phyloP scores from a whole-genome alignment of 2,329 filamentous ascomycete species.

The Corniculantispora saksenae region DNA sequence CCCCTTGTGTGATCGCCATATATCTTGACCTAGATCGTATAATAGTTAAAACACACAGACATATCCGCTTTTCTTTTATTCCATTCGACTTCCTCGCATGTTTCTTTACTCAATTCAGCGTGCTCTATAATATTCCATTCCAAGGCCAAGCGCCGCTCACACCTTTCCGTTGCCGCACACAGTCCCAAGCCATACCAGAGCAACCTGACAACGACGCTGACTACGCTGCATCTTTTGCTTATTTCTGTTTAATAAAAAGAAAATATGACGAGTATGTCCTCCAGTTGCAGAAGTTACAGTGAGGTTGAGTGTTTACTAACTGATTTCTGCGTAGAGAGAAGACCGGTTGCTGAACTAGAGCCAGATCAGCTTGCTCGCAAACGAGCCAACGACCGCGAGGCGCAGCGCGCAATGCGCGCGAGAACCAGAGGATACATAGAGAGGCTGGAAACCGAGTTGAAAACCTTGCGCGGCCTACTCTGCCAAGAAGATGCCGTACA shows the following conservation, averaged over 20 bases:
- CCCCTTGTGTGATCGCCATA: not conserved
- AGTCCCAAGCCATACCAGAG: too few species aligned
- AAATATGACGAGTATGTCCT: too few species aligned
- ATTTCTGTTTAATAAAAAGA: too few species aligned
- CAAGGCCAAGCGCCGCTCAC: too few species aligned
- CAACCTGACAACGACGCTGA: too few species aligned
- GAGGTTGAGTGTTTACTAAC: not conserved
- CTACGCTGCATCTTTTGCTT: too few species aligned
- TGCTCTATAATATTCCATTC: too few species aligned
- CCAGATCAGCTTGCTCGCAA: conserved; percentile 79
- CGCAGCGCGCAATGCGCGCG: conserved; percentile 75
- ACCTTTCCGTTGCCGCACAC: too few species aligned
- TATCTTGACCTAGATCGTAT: not conserved
- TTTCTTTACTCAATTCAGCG: too few species aligned
- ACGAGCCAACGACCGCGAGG: conserved; percentile 78
- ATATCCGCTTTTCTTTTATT: not conserved
- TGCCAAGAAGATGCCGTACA: not conserved
- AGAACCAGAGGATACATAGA: conserved; percentile 78
- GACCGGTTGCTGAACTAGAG: not conserved
- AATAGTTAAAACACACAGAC: not conserved
- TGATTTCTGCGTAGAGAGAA: not conserved
- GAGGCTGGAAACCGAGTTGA: conserved; percentile 58
- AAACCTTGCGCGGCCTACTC: not conserved
- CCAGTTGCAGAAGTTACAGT: too few species aligned
- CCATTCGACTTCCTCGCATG: not conserved